Conservation (phyloP, 805 yeast species). For the Candida succiphila region DNA sequence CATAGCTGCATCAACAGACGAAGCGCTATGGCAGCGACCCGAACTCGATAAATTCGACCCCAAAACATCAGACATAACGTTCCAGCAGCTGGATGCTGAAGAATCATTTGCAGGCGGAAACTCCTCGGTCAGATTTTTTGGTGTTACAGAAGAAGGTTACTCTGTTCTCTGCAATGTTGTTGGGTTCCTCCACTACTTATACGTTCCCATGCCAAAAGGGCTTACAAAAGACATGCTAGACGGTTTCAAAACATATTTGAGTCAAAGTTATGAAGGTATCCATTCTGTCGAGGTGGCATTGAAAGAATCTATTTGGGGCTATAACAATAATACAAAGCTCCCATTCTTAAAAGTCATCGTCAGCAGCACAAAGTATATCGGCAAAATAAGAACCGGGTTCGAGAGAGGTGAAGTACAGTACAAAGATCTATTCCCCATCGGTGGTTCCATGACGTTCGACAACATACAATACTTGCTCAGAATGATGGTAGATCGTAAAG, state of each 20-base stretch:
- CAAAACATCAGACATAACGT: conserved; percentile 41
- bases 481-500: conserved; percentile 85
- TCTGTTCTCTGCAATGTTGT: conserved; percentile 85
- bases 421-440: conserved; percentile 51
- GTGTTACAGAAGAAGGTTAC: conserved; percentile 81
- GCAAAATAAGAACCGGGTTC: conserved; percentile 66
- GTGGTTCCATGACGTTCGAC: conserved; percentile 70
- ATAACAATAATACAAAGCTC: conserved; percentile 61
- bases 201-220: conserved; percentile 83
- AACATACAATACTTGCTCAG: conserved; percentile 80
- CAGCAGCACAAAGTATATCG: conserved; percentile 54
- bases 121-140: conserved; percentile 75
- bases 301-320: conserved; percentile 94
- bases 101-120: conserved; percentile 54
- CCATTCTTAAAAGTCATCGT: conserved; percentile 74
- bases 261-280: conserved; percentile 44
- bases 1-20: conserved; percentile 7
- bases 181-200: conserved; percentile 84
- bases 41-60: conserved; percentile 45
- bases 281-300: conserved; percentile 51
- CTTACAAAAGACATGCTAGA: conserved; percentile 47
- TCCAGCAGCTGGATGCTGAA: conserved; percentile 94
- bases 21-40: conserved; percentile 42
- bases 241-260: conserved; percentile 35
- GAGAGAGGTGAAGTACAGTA: conserved; percentile 72